Percentiles rank a stretch among this genome's conserved stretches.
Evolutionary conservation across 768 basidiomycete genomes (phyloP).

Genomic region (Candolleomyces efflorescens): DNA sequence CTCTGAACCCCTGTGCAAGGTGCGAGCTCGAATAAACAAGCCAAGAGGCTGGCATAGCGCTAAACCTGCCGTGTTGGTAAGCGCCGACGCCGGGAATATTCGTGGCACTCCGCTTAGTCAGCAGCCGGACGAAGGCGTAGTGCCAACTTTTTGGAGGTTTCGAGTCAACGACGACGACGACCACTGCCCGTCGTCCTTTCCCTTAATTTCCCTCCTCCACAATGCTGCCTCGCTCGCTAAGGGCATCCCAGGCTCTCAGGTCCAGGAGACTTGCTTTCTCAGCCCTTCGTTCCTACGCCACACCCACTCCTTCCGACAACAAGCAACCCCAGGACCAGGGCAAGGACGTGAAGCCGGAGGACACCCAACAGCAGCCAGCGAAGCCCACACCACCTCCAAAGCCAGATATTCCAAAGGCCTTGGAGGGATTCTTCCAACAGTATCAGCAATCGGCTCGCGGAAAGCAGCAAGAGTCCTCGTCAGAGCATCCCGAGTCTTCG

Average conservation of each 20-base stretch:
- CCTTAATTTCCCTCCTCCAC: conserved; percentile 17
- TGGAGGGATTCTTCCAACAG: conserved; percentile 79
- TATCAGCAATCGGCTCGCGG: conserved; percentile 44
- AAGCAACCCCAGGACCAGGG: conserved; percentile 14
- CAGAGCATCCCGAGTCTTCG: conserved; percentile 28
- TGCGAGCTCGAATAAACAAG: too few species aligned
- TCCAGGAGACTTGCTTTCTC: conserved; percentile 32
- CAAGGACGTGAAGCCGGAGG: conserved; percentile 7
- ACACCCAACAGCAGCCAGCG: conserved; percentile 19
- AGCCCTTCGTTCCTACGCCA: conserved; percentile 42
- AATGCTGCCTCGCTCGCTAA: conserved; percentile 66
- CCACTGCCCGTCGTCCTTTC: conserved; percentile 3
- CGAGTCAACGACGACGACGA: not conserved
- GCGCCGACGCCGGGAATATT: too few species aligned
- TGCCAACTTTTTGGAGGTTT: conserved; percentile 2
- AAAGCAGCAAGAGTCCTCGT: conserved; percentile 27
- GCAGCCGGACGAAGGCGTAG: not conserved
- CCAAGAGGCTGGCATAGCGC: too few species aligned
- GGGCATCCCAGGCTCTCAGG: conserved; percentile 44
- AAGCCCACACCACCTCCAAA: conserved; percentile 27
- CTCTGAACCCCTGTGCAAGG: too few species aligned
- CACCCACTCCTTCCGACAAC: conserved; percentile 32
- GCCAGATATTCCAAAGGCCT: conserved; percentile 54
- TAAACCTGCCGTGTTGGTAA: too few species aligned
- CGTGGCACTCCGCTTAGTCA: not conserved